Percentiles rank a stretch among this genome's conserved stretches.
Evolutionary conservation across 2,329 filamentous ascomycete species (phyloP).

Genomic region (Calonectria crousiana): DNA sequence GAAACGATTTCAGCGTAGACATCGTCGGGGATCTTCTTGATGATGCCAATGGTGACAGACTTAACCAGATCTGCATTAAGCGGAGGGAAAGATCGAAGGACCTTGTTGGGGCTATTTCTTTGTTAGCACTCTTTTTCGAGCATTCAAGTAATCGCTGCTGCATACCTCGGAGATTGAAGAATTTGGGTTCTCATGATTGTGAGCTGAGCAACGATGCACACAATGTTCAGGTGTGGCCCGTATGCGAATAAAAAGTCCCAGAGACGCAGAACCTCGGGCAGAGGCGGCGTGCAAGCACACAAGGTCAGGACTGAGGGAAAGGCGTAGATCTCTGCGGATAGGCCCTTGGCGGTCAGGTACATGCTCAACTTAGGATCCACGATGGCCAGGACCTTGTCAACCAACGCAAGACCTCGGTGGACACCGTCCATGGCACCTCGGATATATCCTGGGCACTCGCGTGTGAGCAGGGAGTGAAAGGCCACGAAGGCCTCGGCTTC

Average conservation of each 20-base stretch:
- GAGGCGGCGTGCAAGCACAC: slow-evolving; percentile 93
- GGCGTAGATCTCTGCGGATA: slow-evolving; percentile 94
- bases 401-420: slow-evolving; percentile 88
- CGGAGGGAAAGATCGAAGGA: slow-evolving; percentile 87
- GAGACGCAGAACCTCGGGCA: slow-evolving; percentile 91
- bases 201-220: slow-evolving; percentile 96
- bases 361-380: slow-evolving; percentile 89
- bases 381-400: slow-evolving; percentile 91
- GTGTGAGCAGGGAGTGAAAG: slow-evolving; percentile 88
- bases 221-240: slow-evolving; percentile 91
- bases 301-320: slow-evolving; percentile 96
- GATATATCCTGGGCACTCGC: slow-evolving; percentile 93
- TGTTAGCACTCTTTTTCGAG: slow-evolving; percentile 38
- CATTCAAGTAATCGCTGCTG: background rate
- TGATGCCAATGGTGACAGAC: slow-evolving; percentile 84
- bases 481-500: slow-evolving; percentile 95
- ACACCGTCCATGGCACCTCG: slow-evolving; percentile 97
- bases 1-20: slow-evolving; percentile 90
- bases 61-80: slow-evolving; percentile 88
- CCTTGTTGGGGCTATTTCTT: slow-evolving; percentile 83
- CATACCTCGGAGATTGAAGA: slow-evolving; percentile 83
- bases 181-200: slow-evolving; percentile 89
- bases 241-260: slow-evolving; percentile 99
- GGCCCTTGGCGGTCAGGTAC: slow-evolving; percentile 86
- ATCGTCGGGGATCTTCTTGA: slow-evolving; percentile 90